phyloP scores from a whole-genome alignment of 306 rosid genomes.

The Dalbergia cultrata region DNA sequence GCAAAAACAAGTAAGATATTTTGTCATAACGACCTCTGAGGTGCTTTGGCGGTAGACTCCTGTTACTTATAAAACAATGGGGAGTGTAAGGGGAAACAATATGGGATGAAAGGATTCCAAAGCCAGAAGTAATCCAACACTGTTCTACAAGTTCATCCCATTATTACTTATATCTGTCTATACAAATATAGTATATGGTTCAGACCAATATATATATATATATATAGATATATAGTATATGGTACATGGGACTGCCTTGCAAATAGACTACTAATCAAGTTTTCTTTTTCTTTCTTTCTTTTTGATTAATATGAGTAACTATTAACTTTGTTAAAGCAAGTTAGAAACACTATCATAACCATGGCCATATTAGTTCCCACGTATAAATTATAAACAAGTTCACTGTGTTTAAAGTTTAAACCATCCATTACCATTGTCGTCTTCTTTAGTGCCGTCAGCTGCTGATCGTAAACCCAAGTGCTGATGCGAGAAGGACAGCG shows the following conservation, averaged over 20 bases:
- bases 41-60: background rate
- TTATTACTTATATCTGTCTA: constrained; percentile 1
- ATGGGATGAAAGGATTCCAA: background rate
- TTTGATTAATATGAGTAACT: background rate
- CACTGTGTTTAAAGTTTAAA: background rate
- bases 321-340: constrained; percentile 24
- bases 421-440: constrained; percentile 13
- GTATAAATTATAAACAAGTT: background rate
- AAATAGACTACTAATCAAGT: constrained; percentile 22
- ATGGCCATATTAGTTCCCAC: constrained; percentile 2
- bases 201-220: too few relatives aligned
- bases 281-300: constrained; percentile 27
- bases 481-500: constrained; percentile 51
- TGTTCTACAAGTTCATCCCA: background rate
- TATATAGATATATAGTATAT: too few relatives aligned
- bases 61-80: background rate
- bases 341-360: constrained; percentile 16
- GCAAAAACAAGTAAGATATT: too few relatives aligned
- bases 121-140: background rate
- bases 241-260: constrained; percentile 3
- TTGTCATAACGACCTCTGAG: background rate
- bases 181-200: background rate
- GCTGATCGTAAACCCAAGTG: constrained; percentile 69
- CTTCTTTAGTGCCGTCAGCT: constrained; percentile 41
- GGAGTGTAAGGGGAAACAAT: background rate